Evolutionary conservation across 2,329 filamentous ascomycete genomes (phyloP).

Genomic region (Colletotrichum cordylinicola): DNA sequence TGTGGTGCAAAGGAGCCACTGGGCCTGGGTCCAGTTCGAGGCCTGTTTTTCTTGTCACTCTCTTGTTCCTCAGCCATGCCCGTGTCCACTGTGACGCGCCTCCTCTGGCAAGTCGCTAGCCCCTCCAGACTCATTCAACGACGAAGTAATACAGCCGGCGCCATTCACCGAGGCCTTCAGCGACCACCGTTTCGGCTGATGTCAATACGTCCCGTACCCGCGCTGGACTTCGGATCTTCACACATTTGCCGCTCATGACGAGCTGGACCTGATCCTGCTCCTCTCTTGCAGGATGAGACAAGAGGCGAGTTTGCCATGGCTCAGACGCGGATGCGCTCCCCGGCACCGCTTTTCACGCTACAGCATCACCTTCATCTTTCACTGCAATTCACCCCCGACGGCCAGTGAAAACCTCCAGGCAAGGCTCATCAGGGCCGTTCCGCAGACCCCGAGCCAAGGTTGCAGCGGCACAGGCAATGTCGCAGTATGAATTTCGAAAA

Average conservation of each 20-base stretch:
- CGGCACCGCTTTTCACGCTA: not conserved
- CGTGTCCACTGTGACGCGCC: conserved; percentile 10
- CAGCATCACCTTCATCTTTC: not conserved
- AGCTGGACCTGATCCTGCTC: not conserved
- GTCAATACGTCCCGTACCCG: not conserved
- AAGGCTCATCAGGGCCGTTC: conserved; percentile 9
- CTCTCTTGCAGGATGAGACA: not conserved
- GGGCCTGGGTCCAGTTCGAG: not conserved
- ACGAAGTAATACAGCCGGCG: not conserved
- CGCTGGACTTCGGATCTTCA: not conserved
- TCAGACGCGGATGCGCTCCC: not conserved
- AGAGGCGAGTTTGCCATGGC: not conserved
- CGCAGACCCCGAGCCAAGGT: conserved; percentile 8
- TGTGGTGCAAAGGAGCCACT: not conserved
- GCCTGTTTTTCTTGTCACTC: not conserved
- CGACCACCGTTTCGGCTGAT: conserved; percentile 1
- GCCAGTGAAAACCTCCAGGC: not conserved
- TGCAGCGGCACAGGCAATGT: not conserved
- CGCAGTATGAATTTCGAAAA: not conserved
- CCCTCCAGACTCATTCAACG: not conserved
- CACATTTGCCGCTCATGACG: not conserved
- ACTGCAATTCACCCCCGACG: not conserved
- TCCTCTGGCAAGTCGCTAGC: not conserved
- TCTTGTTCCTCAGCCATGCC: not conserved
- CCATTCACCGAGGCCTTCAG: not conserved